phyloP scores from a whole-genome alignment of 139 green algal species.

The Chlorella sp. region DNA sequence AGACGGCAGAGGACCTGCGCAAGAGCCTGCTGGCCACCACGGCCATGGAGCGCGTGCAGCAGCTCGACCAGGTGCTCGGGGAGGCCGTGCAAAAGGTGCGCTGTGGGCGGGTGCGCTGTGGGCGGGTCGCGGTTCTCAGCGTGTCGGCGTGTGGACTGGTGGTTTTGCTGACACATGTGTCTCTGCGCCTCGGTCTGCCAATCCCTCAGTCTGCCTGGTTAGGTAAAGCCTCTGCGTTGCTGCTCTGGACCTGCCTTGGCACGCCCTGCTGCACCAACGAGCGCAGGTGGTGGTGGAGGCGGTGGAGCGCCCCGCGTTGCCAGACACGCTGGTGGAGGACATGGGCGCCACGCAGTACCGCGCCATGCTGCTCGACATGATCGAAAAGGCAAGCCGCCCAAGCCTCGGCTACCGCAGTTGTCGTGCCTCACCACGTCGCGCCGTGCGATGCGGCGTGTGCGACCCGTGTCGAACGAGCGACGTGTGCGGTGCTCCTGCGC shows the following conservation, averaged over 20 bases:
- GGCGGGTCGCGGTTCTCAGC: not conserved
- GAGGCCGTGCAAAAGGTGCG: constrained; percentile 29
- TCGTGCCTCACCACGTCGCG: too few species aligned
- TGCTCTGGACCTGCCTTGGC: too few species aligned
- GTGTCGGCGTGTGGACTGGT: not conserved
- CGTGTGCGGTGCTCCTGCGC: too few species aligned
- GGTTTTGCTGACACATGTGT: not conserved
- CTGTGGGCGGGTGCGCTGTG: too few species aligned
- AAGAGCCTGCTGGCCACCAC: constrained; percentile 32
- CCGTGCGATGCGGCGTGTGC: too few species aligned
- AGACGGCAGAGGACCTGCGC: constrained; percentile 25
- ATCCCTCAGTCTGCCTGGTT: too few species aligned
- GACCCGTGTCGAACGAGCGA: too few species aligned
- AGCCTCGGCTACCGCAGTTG: too few species aligned
- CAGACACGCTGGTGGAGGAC: constrained; percentile 15
- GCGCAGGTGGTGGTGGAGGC: constrained; percentile 16
- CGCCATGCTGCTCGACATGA: constrained; percentile 24
- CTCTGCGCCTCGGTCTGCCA: too few species aligned
- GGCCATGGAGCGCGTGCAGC: constrained; percentile 31
- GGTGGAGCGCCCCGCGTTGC: constrained; percentile 17
- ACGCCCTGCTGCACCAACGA: too few species aligned
- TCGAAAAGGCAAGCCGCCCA: constrained; percentile 13
- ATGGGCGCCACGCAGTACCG: constrained; percentile 28
- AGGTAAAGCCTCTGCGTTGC: too few species aligned
- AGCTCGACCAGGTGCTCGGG: constrained; percentile 24